These are phyloP conservation scores for Trichoderma endophyticum DNA, from an alignment of 2,329 filamentous ascomycete genomes.

Conservation along the genomic window DNA sequence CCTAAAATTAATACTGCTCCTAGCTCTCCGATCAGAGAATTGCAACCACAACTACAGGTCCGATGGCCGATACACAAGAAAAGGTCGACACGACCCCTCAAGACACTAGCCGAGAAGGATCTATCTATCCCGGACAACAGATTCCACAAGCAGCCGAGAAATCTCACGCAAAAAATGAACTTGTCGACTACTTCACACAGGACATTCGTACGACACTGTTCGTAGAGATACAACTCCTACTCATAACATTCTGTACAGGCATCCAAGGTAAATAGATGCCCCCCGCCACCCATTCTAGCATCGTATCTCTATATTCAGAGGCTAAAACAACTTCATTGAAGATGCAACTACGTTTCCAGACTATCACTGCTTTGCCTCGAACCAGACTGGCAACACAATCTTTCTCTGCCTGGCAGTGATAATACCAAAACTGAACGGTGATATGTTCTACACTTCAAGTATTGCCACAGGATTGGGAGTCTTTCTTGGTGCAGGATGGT, in stretches of 20 bases:
- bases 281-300: neutral
- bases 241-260: slow-evolving; percentile 50
- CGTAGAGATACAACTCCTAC: slow-evolving; percentile 44
- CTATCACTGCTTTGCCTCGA: slow-evolving; percentile 61
- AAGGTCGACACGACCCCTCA: neutral
- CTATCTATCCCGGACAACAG: neutral
- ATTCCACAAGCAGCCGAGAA: neutral
- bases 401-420: slow-evolving; percentile 54
- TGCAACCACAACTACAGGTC: neutral
- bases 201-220: slow-evolving; percentile 39
- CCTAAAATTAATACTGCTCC: neutral
- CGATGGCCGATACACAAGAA: slow-evolving; percentile 8
- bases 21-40: neutral
- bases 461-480: slow-evolving; percentile 53
- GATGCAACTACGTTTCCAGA: slow-evolving; percentile 60
- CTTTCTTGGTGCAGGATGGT: slow-evolving; percentile 53
- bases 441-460: slow-evolving; percentile 51
- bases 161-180: neutral
- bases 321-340: slow-evolving; percentile 19
- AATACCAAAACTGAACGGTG: slow-evolving; percentile 44
- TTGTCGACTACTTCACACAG: slow-evolving; percentile 24
- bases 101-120: slow-evolving; percentile 9
- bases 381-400: slow-evolving; percentile 64
- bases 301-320: neutral
- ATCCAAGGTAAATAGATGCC: slow-evolving; percentile 41